These are phyloP conservation scores for Gnomoniopsis sp. DNA, from an alignment of 2,329 filamentous ascomycete genomes.

Conservation along the genomic window DNA sequence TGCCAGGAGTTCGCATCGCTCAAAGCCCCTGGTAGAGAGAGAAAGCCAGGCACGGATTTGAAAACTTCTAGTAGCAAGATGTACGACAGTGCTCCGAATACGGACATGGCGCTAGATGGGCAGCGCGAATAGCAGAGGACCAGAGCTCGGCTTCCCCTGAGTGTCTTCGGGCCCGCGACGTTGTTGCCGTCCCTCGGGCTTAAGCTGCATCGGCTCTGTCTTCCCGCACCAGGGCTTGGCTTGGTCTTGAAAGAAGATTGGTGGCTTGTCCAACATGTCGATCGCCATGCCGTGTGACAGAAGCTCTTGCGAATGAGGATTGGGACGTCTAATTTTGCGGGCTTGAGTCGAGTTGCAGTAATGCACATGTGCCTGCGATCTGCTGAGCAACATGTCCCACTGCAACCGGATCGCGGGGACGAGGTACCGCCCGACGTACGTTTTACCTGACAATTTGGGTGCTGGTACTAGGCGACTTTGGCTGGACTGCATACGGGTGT, in stretches of 20 bases:
- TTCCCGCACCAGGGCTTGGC: background rate
- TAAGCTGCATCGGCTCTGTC: background rate
- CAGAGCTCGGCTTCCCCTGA: background rate
- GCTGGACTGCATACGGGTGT: no score
- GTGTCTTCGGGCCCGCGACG: background rate
- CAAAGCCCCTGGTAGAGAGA: background rate
- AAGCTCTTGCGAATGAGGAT: background rate
- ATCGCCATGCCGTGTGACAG: constrained; percentile 1
- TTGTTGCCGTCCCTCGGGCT: background rate
- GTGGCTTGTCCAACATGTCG: background rate
- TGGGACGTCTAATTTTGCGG: background rate
- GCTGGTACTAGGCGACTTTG: no score
- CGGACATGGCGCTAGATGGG: background rate
- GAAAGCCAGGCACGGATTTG: background rate
- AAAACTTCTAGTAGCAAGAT: background rate
- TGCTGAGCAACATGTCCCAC: background rate
- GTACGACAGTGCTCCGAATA: background rate
- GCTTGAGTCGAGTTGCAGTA: background rate
- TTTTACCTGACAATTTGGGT: background rate
- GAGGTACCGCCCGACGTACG: background rate
- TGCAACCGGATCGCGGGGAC: constrained; percentile 2
- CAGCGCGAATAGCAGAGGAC: background rate
- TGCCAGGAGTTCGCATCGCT: background rate
- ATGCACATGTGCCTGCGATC: background rate
- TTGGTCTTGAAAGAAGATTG: background rate